A percentile compares a stretch with the other conserved stretches of the same genome.
Conservation (phyloP, 208 protist species). For the Wallacemonas sp. region DNA sequence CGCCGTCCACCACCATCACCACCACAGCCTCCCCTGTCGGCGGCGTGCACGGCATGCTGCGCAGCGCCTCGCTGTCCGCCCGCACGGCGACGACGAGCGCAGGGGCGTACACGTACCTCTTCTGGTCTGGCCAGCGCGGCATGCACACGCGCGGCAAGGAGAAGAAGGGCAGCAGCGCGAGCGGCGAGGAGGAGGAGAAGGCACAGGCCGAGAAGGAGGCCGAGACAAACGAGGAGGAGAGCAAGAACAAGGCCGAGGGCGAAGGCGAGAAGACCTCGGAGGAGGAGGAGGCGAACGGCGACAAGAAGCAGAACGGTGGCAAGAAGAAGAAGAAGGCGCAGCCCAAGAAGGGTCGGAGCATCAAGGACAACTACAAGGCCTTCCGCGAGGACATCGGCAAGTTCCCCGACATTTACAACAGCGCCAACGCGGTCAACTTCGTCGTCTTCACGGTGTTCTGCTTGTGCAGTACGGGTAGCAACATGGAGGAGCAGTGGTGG, state of each 20-base stretch:
- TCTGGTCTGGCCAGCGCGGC: slow-evolving; percentile 23
- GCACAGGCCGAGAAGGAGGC: slow-evolving; percentile 14
- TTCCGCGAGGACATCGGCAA: slow-evolving; percentile 74
- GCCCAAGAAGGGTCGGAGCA: slow-evolving; percentile 25
- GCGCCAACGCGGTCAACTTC: slow-evolving; percentile 86
- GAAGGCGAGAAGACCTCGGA: slow-evolving; percentile 17
- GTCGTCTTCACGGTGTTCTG: slow-evolving; percentile 91
- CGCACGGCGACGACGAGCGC: not conserved
- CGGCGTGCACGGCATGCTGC: slow-evolving; percentile 14
- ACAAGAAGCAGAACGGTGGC: slow-evolving; percentile 17
- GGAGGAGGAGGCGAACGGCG: slow-evolving; percentile 19
- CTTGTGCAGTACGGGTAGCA: slow-evolving; percentile 86
- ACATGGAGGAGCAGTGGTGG: slow-evolving; percentile 85
- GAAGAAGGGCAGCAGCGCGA: not conserved
- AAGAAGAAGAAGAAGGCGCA: slow-evolving; percentile 32
- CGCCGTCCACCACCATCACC: too few relatives aligned
- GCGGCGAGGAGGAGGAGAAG: slow-evolving; percentile 8
- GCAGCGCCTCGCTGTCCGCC: not conserved
- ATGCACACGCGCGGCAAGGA: slow-evolving; percentile 28
- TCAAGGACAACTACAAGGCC: slow-evolving; percentile 63
- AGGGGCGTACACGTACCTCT: slow-evolving; percentile 9
- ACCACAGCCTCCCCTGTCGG: too few relatives aligned
- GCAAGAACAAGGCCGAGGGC: slow-evolving; percentile 25
- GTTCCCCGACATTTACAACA: slow-evolving; percentile 92
- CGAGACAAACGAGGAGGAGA: slow-evolving; percentile 9